phyloP scores from a whole-genome alignment of 169 alveolate genomes.

The Plasmodium relictum region DNA sequence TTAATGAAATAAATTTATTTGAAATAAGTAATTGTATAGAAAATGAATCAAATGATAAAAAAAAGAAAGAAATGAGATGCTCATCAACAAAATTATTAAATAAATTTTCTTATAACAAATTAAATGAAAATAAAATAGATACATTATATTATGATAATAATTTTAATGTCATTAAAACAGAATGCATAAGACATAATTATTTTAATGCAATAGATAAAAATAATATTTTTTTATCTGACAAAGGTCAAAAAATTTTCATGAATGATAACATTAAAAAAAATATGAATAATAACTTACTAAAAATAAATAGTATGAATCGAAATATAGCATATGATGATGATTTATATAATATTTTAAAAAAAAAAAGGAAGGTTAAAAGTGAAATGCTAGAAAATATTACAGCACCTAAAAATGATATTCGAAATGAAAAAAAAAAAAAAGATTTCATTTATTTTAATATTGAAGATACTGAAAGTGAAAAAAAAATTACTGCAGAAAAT shows the following conservation, averaged over 20 bases:
- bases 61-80: background rate
- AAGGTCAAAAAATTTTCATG: background rate
- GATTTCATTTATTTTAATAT: too few species aligned
- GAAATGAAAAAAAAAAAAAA: background rate
- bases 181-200: conserved; percentile 12
- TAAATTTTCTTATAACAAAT: conserved; percentile 3
- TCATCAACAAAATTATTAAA: conserved; percentile 3
- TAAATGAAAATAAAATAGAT: conserved; percentile 11
- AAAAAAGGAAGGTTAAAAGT: conserved; percentile 3
- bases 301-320: background rate
- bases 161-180: conserved; percentile 12
- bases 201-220: conserved; percentile 9
- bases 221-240: conserved; percentile 8
- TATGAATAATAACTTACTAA: background rate
- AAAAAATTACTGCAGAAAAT: background rate
- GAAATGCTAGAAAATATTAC: background rate
- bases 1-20: conserved; percentile 18
- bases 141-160: conserved; percentile 1
- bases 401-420: background rate
- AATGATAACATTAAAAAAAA: background rate
- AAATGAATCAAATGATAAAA: background rate
- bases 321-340: background rate
- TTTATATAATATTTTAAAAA: background rate
- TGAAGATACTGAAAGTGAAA: background rate
- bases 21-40: background rate